Base-by-base conservation (phyloP, 257 asterid species). In the Nicotiana paniculata region DNA sequence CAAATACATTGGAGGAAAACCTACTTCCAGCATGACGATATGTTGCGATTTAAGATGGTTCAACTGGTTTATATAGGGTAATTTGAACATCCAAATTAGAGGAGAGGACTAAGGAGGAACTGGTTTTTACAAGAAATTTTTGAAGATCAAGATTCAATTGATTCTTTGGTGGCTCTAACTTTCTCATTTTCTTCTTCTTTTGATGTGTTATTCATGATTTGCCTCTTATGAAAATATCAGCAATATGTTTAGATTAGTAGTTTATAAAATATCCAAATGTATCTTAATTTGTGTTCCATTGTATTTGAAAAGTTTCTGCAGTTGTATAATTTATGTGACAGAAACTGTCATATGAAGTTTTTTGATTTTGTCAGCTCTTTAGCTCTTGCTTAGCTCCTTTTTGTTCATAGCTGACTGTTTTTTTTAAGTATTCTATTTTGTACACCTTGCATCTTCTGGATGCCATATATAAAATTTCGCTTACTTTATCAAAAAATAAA, bases 1-100 rank as follows among this genome's bases (percentile, higher is more conserved):
- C 77, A 51, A 87, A 89, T 81, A 75, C 83, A 12, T 85, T 90
- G 88, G 87, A 86, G 79, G 91, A 91, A 65, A 89, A 81, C 12
- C 93, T 93, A 55, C 90, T 93, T 78, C 89, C 84, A 24, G 79
- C 79, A 78, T 72, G 79, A 61, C 85, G 84, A 88, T 16, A 15
- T 15, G 16, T 26, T 28, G 46, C 1, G 26, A 2, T 13, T 74
- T 51, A 48, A 74, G 37, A 72, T 24, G 61, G n/a, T 69, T 21
- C 32, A 69, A 69, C 33, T 69, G 57, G 62, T 74, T 74, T 48
- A 26, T 15, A 51, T 26, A 48, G 24, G 63, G 63, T 75, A 2
- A 75, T 17, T 75, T 75, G 17, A 26, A 16, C 26, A 51, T 75
- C 2, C 9, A 51, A 75, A 26, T 16, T 26, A 7, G 46, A 28